phyloP scores from a whole-genome alignment of 208 protist species.

The Leishmania martiniquensis region DNA sequence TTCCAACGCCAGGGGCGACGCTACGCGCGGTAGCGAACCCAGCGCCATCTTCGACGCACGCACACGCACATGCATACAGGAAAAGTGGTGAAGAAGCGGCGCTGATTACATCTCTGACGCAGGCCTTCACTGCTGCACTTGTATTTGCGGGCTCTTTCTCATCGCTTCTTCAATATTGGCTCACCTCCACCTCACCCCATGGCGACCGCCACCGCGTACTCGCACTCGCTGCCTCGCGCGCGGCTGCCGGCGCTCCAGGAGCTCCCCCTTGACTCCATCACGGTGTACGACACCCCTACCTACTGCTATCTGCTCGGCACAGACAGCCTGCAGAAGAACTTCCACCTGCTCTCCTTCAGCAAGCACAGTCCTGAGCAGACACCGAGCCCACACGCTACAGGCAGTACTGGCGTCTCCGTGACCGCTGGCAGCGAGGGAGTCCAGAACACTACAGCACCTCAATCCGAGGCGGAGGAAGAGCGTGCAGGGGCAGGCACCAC shows the following conservation, averaged over 20 bases:
- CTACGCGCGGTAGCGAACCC: not conserved
- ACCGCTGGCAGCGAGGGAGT: not conserved
- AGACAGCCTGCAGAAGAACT: conserved; percentile 29
- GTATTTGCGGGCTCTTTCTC: not conserved
- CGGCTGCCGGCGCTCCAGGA: conserved; percentile 17
- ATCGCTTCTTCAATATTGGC: not conserved
- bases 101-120: not conserved
- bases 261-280: conserved; percentile 45
- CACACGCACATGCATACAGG: not conserved
- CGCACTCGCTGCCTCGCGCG: conserved; percentile 17
- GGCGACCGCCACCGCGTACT: not conserved
- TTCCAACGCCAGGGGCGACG: not conserved
- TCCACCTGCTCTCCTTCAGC: conserved; percentile 20
- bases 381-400: not conserved
- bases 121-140: too few species aligned
- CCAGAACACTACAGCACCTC: not conserved
- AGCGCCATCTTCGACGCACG: not conserved
- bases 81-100: not conserved
- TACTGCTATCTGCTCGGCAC: conserved; percentile 66
- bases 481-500: not conserved
- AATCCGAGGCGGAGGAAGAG: conserved; percentile 6
- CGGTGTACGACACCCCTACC: conserved; percentile 54
- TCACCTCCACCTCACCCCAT: not conserved
- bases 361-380: conserved; percentile 32
- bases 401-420: conserved; percentile 12